Percentiles rank a stretch among this genome's conserved stretches.
phyloP scores from a whole-genome alignment of 2,329 filamentous ascomycete genomes.

The Aureobasidium sp. region DNA sequence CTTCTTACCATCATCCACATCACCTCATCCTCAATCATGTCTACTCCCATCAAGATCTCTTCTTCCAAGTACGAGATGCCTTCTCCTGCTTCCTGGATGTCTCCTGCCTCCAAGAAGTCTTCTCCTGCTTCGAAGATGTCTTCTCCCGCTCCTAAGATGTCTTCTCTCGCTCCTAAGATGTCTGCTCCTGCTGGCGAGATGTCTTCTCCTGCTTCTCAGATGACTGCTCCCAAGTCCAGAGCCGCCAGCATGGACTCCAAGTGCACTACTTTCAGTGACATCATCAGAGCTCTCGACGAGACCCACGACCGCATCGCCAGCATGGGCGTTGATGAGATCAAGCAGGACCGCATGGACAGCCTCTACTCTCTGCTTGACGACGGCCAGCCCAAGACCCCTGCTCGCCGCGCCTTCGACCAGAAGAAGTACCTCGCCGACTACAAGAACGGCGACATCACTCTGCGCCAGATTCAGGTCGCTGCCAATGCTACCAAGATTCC shows the following conservation, averaged over 20 bases:
- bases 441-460: not conserved
- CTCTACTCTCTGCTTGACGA: not conserved
- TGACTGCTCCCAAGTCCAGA: not conserved
- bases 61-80: not conserved
- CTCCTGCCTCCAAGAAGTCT: too few relatives aligned
- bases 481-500: not conserved
- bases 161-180: too few relatives aligned
- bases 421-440: not conserved
- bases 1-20: not conserved
- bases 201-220: too few relatives aligned
- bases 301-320: not conserved
- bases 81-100: too few relatives aligned
- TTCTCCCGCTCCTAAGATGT: too few relatives aligned
- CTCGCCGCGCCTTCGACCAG: not conserved
- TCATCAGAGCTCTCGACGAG: not conserved
- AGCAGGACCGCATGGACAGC: not conserved
- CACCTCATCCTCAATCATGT: not conserved
- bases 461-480: not conserved
- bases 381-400: not conserved
- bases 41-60: not conserved
- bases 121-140: too few relatives aligned
- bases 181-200: too few relatives aligned
- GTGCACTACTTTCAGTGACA: not conserved
- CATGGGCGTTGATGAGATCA: not conserved
- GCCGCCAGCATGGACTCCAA: not conserved